Base-by-base conservation (phyloP, 2,329 filamentous ascomycete genomes). In the Fusarium humuli region DNA sequence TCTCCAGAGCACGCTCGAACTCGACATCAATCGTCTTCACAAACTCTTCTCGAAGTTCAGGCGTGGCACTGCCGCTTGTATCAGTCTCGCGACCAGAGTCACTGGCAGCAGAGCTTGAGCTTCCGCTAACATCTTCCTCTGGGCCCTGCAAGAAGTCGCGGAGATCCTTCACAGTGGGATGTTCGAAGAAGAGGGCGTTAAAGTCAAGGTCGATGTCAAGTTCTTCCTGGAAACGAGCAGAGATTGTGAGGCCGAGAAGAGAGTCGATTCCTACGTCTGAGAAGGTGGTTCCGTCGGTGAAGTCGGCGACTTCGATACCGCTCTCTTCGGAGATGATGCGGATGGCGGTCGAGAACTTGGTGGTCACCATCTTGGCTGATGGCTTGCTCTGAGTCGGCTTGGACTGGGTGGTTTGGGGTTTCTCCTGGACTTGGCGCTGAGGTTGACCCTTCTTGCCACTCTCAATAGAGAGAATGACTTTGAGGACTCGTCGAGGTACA, bases 201-300 rank as follows among this genome's bases (percentile, higher is more conserved):
- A 84, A 85, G 69, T 84, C 80, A 8, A 90, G 75, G 53, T 88
- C 83, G 10, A 89, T 76, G 32, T 88, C 86, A 5, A 90, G 77
- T 25, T 90, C 86, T 67, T 89, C 87, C 13, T 86, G 84, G 52
- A 90, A 83, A 27, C 85, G 83, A 25, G 85, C 87, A 27, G 82
- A 83, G 45, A 90, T 86, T 8, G 86, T 88, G 23, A 90, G 78
- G 3, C 86, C 83, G 80, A 90, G 87, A n/a, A 90, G 81, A 2
- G 88, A 90, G 73, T 90, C 88, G 18, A 89, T 84, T 25, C 88
- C 88, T 5, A 89, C 80, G 65, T 90, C 87, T 5, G 82, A 78
- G 72, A 90, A 89, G 47, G 81, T 83, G 14, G 86, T 85, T 67
- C 86, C 85, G 70, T 89, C 86, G 2, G 81, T 85, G 5, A 90